Percentiles rank a stretch among this genome's conserved stretches.
Evolutionary conservation across 176 grass and related monocot genomes (phyloP).

Genomic region (Avena atlantica): DNA sequence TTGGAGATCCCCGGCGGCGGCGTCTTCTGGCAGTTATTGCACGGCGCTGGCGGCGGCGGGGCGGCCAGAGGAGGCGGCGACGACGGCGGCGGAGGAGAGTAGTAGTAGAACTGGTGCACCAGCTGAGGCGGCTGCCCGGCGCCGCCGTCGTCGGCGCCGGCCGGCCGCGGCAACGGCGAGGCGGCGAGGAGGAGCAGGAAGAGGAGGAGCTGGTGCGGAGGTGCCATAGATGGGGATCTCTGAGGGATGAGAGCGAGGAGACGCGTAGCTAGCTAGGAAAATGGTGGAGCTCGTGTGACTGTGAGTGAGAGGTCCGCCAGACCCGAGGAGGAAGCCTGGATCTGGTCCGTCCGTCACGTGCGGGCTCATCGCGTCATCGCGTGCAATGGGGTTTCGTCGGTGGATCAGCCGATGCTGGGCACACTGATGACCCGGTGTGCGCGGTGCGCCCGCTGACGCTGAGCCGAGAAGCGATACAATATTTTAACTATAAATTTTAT

Average conservation of each 20-base stretch:
- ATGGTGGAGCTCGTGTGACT: too few species aligned
- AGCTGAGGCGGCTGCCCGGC: slow-evolving; percentile 5
- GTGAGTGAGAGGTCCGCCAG: too few species aligned
- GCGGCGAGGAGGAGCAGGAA: slow-evolving; percentile 16
- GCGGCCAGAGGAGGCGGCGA: not conserved
- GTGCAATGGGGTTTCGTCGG: too few species aligned
- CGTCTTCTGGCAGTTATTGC: not conserved
- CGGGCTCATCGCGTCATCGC: too few species aligned
- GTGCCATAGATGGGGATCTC: slow-evolving; percentile 26
- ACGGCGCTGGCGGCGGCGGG: slow-evolving; percentile 4
- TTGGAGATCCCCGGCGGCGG: not conserved
- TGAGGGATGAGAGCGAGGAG: not conserved
- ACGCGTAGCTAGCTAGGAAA: not conserved
- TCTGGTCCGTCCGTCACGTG: too few species aligned
- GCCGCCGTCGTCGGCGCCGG: not conserved
- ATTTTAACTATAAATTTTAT: too few species aligned
- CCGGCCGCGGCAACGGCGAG: not conserved
- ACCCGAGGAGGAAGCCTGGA: too few species aligned
- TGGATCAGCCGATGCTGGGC: too few species aligned
- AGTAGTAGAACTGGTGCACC: slow-evolving; percentile 50
- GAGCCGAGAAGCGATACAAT: too few species aligned
- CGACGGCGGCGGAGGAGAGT: slow-evolving; percentile 62
- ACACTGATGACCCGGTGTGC: too few species aligned
- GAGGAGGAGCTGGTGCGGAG: not conserved
- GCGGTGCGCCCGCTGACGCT: too few species aligned